Percentiles rank a stretch among this genome's conserved stretches.
phyloP scores from a whole-genome alignment of 1,139 yeast species.

The Hyphopichia khmerensis region DNA sequence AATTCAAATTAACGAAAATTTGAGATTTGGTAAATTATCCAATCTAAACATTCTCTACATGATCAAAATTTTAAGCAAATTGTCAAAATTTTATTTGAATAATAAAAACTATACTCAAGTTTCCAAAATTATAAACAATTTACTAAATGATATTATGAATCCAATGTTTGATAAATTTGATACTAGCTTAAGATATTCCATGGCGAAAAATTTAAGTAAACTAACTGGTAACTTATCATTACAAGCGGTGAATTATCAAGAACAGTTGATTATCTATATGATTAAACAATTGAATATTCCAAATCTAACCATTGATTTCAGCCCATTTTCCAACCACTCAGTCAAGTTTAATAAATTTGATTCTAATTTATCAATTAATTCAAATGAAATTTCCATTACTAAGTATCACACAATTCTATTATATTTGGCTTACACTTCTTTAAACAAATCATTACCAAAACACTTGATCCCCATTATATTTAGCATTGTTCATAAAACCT shows the following conservation, averaged over 20 bases:
- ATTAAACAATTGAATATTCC: slow-evolving; percentile 22
- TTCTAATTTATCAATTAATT: slow-evolving; percentile 15
- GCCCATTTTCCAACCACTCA: slow-evolving; percentile 2
- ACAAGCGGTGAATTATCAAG: slow-evolving; percentile 33
- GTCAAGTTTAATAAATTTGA: slow-evolving; percentile 3
- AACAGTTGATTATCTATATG: slow-evolving; percentile 28
- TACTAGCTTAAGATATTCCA: slow-evolving; percentile 30
- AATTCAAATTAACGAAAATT: slow-evolving; percentile 4
- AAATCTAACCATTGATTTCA: slow-evolving; percentile 4
- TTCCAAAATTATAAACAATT: slow-evolving; percentile 25
- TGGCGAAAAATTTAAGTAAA: slow-evolving; percentile 36
- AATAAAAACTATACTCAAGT: slow-evolving; percentile 16
- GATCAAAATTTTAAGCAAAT: slow-evolving; percentile 34
- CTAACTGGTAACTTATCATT: slow-evolving; percentile 19
- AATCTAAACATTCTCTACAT: slow-evolving; percentile 27
- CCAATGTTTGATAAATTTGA: slow-evolving; percentile 26
- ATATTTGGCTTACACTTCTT: slow-evolving; percentile 33
- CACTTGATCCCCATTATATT: slow-evolving; percentile 22
- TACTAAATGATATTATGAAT: slow-evolving; percentile 29
- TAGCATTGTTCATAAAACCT: slow-evolving; percentile 41
- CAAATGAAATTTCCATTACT: slow-evolving; percentile 22
- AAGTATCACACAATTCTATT: slow-evolving; percentile 37
- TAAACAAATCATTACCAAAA: slow-evolving; percentile 29
- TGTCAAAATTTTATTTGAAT: slow-evolving; percentile 19
- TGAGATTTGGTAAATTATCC: slow-evolving; percentile 11